Evolutionary conservation across 768 basidiomycete species (phyloP).

Genomic region (Mycena galopus): DNA sequence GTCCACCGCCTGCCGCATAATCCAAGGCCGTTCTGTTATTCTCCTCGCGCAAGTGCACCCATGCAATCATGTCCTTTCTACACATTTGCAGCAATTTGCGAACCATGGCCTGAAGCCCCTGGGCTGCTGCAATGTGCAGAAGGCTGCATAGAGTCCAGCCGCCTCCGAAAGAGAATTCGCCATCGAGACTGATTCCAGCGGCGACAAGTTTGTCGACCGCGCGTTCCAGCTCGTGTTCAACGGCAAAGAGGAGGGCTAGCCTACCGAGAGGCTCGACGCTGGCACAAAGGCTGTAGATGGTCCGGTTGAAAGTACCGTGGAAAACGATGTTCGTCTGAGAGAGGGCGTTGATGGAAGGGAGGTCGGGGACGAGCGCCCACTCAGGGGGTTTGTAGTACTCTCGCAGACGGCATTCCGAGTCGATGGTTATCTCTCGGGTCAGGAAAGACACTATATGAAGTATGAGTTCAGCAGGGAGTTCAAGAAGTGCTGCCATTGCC

Average conservation of each 20-base stretch:
- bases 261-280: not conserved
- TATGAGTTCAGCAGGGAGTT: not conserved
- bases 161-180: not conserved
- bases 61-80: not conserved
- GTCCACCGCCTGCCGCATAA: not conserved
- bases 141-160: not conserved
- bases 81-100: not conserved
- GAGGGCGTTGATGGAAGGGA: not conserved
- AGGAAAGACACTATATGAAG: not conserved
- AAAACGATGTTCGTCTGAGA: not conserved
- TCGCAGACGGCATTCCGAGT: not conserved
- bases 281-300: not conserved
- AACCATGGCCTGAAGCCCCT: not conserved
- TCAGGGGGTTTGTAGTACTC: no score
- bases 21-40: not conserved
- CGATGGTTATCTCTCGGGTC: not conserved
- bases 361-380: not conserved
- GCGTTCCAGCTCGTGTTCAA: slow-evolving; percentile 3
- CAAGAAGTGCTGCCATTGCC: not conserved
- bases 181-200: not conserved
- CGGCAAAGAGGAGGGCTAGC: slow-evolving; percentile 7
- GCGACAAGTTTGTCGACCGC: slow-evolving; percentile 1
- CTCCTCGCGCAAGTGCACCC: not conserved
- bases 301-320: not conserved
- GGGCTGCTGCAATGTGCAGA: not conserved